Base-by-base conservation (phyloP, 495 filamentous ascomycete species). In the Rostrohypoxylon terebratum region DNA sequence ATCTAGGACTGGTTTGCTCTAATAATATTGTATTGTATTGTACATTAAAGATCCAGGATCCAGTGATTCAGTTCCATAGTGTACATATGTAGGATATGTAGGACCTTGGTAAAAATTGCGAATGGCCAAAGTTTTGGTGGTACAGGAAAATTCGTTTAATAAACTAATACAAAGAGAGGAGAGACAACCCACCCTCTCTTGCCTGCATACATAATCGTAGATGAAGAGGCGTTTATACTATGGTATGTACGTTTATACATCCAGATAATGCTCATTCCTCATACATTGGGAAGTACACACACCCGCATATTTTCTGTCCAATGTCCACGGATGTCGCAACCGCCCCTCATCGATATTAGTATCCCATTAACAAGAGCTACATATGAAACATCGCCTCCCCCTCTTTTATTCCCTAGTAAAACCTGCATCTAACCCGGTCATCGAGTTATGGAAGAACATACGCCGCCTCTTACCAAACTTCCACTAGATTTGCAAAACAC, bases 91-190 rank as follows among this genome's bases (percentile, higher is more conserved):
- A n/a, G n/a, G n/a, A n/a, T n/a, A n/a, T n/a, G n/a, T 14, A 62
- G 48, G 20, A 42, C 8, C 36, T 20, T 57, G 58, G 20, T 69
- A 45, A 31, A 44, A 62, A 61, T 63, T 63, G 45, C 50, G 42
- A 68, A 68, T 73, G 70, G 65, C 48, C 55, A 66, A 53, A 42
- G 36, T 16, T 45, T 62, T 72, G 44, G 67, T 69, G 20, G 59
- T 66, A 73, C 61, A 66, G 28, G 31, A 55, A 60, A 58, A 47
- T 50, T 69, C 54, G 71, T 66, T 50, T 69, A 54, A 59, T 69
- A 31, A 54, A 70, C 54, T 59, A 67, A 38, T 23, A 67, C 33
- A 42, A 67, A 57, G 59, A 38, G 44, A 54, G 10, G 54, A 33
- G 31, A 45, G 47, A 53, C 11, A 53, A 31, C 14, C 21, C 23